phyloP scores from a whole-genome alignment of 495 filamentous ascomycete species.

The Immersiella caudata region DNA sequence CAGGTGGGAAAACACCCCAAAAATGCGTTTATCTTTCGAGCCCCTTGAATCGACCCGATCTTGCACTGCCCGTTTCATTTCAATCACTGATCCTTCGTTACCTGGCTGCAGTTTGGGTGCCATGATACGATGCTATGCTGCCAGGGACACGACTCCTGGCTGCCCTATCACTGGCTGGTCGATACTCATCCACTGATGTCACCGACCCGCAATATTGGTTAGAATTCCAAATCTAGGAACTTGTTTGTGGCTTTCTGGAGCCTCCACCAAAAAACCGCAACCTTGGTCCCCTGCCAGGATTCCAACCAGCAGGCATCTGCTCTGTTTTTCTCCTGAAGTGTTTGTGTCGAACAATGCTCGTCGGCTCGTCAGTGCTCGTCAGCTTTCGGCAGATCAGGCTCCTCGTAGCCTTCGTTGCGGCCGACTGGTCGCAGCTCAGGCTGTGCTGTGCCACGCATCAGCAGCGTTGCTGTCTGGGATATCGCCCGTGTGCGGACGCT shows the following conservation, averaged over 20 bases:
- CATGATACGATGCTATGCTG: not conserved
- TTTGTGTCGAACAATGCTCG: too few species aligned
- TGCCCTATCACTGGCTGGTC: not conserved
- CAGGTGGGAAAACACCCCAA: not conserved
- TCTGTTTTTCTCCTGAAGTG: not conserved
- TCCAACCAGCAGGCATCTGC: not conserved
- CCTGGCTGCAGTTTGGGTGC: not conserved
- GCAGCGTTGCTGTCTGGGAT: too few species aligned
- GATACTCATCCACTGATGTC: not conserved
- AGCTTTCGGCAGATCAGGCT: too few species aligned
- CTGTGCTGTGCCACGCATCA: too few species aligned
- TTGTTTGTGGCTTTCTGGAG: not conserved
- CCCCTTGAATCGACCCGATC: not conserved
- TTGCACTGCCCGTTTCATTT: not conserved
- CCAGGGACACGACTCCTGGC: not conserved
- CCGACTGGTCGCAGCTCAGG: too few species aligned
- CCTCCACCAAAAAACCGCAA: not conserved
- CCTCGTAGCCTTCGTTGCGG: too few species aligned
- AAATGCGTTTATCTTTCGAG: not conserved
- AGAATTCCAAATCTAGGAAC: not conserved
- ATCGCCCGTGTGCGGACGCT: too few species aligned
- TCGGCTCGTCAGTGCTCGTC: too few species aligned
- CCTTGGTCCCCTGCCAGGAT: not conserved
- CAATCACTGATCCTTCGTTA: not conserved
- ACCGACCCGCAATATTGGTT: not conserved